A percentile compares a stretch with the other conserved stretches of the same genome.
Conservation (phyloP, 345 rosid genomes). For the Eucalyptus fibrosa region DNA sequence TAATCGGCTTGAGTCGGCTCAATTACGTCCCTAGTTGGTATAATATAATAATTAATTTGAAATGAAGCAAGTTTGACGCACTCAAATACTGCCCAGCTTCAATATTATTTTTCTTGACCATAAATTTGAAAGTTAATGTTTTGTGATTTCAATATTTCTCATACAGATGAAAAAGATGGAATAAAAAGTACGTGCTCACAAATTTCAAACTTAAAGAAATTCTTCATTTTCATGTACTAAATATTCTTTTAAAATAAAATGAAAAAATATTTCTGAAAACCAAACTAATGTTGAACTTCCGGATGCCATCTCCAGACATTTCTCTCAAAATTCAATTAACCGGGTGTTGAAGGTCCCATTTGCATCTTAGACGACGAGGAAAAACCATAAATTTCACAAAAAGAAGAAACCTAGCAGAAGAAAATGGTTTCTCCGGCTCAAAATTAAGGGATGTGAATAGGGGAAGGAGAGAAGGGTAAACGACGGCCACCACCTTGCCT, state of each 20-base stretch:
- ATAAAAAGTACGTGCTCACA: neutral
- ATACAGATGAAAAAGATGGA: neutral
- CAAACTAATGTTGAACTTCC: neutral
- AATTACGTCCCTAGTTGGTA: neutral
- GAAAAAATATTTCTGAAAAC: neutral
- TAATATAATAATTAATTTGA: neutral
- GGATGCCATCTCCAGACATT: neutral
- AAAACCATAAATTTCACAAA: neutral
- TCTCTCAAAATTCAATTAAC: neutral
- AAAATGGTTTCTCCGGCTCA: neutral
- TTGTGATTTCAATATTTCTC: neutral
- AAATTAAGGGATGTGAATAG: neutral
- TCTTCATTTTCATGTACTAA: neutral
- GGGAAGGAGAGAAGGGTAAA: neutral
- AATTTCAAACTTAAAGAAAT: neutral
- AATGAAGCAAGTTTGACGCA: neutral
- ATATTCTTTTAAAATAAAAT: fast-evolving
- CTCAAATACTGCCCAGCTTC: neutral
- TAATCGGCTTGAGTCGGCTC: neutral
- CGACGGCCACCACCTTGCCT: neutral
- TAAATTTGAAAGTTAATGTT: neutral
- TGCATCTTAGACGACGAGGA: neutral
- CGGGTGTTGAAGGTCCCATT: neutral
- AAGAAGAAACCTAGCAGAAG: neutral
- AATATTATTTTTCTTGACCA: neutral